These are phyloP conservation scores for Alternaria hordeiaustralica DNA, from an alignment of 2,329 filamentous ascomycete genomes.

Conservation along the genomic window DNA sequence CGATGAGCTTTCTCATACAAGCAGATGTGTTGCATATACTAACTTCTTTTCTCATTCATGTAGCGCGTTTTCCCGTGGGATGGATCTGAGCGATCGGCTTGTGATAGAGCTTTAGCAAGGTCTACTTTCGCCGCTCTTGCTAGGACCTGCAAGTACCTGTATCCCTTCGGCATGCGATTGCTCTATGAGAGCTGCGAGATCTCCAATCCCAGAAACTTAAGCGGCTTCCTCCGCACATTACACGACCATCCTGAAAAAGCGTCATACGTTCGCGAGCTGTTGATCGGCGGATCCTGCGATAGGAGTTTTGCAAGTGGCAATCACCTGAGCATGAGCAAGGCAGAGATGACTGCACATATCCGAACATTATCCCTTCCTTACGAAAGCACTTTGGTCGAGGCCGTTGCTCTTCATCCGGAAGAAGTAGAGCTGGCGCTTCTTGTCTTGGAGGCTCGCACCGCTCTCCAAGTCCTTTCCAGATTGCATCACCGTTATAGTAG, in stretches of 20 bases:
- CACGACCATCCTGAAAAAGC: background rate
- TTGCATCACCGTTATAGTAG: background rate
- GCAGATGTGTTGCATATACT: background rate
- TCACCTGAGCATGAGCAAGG: background rate
- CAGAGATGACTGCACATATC: background rate
- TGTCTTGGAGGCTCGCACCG: background rate
- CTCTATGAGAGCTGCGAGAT: background rate
- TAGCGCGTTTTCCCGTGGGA: background rate
- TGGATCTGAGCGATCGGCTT: background rate
- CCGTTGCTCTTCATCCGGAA: background rate
- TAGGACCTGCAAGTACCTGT: background rate
- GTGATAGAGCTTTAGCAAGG: background rate
- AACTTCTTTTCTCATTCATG: background rate
- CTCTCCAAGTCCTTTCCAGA: background rate
- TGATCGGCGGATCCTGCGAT: background rate
- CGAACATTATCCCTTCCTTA: background rate
- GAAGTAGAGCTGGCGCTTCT: background rate
- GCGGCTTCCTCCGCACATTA: background rate
- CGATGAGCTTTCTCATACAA: background rate
- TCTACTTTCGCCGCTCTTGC: background rate
- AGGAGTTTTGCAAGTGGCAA: background rate
- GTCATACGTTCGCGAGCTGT: background rate
- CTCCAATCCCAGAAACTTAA: background rate
- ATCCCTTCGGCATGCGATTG: background rate
- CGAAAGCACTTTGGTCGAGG: background rate